A percentile compares a stretch with the other conserved stretches of the same genome.
Evolutionary conservation across 345 rosid species (phyloP).

Genomic region (Salix koriyanagi): DNA sequence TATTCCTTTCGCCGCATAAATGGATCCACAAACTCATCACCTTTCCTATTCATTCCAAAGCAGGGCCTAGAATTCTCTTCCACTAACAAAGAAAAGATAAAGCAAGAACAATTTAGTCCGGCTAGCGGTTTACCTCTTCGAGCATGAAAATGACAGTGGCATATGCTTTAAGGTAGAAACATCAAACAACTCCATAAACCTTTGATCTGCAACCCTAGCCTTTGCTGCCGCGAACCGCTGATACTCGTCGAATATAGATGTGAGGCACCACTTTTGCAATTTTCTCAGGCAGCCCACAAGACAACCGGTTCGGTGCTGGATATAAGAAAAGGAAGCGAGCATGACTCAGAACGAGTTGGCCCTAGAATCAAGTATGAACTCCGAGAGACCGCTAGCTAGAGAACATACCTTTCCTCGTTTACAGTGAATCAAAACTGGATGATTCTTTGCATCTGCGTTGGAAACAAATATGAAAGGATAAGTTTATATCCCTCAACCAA

Average conservation of each 20-base stretch:
- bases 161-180: constrained; percentile 59
- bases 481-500: neutral
- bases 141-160: constrained; percentile 69
- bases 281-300: constrained; percentile 92
- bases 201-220: constrained; percentile 89
- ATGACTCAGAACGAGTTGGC: neutral
- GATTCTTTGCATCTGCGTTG: constrained; percentile 73
- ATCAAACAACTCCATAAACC: constrained; percentile 88
- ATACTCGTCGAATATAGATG: constrained; percentile 85
- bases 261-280: constrained; percentile 78
- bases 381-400: neutral
- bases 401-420: constrained; percentile 84
- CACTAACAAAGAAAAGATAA: constrained; percentile 20
- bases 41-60: constrained; percentile 40
- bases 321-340: neutral
- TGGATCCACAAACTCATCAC: constrained; percentile 35
- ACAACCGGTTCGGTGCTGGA: constrained; percentile 95
- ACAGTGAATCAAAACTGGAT: constrained; percentile 86
- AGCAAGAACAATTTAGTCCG: constrained; percentile 19
- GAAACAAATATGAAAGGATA: constrained; percentile 2
- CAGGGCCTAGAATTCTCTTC: constrained; percentile 23
- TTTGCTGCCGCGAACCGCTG: constrained; percentile 87
- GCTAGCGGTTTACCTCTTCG: constrained; percentile 36
- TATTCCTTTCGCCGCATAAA: constrained; percentile 26
- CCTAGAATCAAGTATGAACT: neutral